Evolutionary conservation across 1,284 basidiomycete genomes (phyloP).

Genomic region (Lentinula novae-zelandiae): DNA sequence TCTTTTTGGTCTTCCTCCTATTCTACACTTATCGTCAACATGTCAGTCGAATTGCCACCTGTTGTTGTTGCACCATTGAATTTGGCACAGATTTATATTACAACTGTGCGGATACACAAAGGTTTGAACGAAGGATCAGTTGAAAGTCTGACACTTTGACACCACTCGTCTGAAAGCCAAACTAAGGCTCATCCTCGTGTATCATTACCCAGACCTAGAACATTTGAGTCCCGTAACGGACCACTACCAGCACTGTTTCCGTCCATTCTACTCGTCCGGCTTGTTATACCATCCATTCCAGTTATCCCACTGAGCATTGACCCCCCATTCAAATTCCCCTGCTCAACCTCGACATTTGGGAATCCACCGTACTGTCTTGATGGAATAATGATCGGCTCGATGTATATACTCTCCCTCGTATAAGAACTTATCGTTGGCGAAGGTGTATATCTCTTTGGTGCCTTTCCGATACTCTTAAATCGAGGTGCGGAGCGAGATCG

Average conservation of each 20-base stretch:
- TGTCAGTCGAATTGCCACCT: no score
- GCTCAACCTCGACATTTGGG: conserved; percentile 19
- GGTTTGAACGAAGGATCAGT: no score
- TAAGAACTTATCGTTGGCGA: conserved; percentile 22
- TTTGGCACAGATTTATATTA: no score
- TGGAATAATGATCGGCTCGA: conserved; percentile 30
- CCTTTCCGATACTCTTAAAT: conserved; percentile 41
- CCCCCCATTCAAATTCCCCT: conserved; percentile 18
- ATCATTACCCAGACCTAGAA: neutral
- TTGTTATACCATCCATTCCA: neutral
- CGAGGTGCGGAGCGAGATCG: conserved; percentile 18
- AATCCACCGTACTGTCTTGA: conserved; percentile 6
- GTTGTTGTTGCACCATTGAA: no score
- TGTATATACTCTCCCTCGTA: conserved; percentile 26
- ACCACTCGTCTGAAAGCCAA: no score
- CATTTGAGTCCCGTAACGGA: neutral
- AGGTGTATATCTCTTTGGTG: conserved; percentile 33
- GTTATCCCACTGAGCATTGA: conserved; percentile 13
- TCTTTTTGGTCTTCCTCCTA: neutral
- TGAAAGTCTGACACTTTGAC: no score
- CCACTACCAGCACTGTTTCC: neutral
- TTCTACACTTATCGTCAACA: neutral
- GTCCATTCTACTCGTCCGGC: neutral
- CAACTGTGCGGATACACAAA: no score
- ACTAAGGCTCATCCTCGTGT: no score